These are phyloP conservation scores for Seiridium unicorne DNA, from an alignment of 2,329 filamentous ascomycete genomes.

Conservation along the genomic window DNA sequence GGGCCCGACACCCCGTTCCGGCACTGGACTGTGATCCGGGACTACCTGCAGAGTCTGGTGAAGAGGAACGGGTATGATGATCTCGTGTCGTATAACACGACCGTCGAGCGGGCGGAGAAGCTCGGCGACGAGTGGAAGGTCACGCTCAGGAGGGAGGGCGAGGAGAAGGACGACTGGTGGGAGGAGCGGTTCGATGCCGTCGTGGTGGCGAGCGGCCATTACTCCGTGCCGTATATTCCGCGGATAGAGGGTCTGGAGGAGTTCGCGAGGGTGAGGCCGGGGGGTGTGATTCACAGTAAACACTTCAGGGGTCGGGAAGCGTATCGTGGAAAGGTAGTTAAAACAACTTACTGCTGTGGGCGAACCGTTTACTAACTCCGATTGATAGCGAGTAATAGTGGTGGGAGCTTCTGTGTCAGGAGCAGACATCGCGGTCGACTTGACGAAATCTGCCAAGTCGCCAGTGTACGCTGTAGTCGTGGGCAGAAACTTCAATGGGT, in stretches of 20 bases:
- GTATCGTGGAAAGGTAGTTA: slow-evolving; percentile 43
- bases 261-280: slow-evolving; percentile 42
- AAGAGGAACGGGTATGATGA: slow-evolving; percentile 51
- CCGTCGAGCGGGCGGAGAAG: slow-evolving; percentile 58
- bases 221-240: slow-evolving; percentile 53
- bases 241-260: slow-evolving; percentile 45
- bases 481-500: slow-evolving; percentile 23
- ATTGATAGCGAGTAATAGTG: slow-evolving; percentile 52
- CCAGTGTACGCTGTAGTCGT: slow-evolving; percentile 23
- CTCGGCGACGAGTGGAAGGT: slow-evolving; percentile 49
- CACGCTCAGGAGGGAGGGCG: slow-evolving; percentile 41
- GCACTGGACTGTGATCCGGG: slow-evolving; percentile 55
- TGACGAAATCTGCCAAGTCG: slow-evolving; percentile 14
- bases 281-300: slow-evolving; percentile 55
- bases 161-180: slow-evolving; percentile 58
- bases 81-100: slow-evolving; percentile 55
- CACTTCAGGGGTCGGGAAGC: slow-evolving; percentile 46
- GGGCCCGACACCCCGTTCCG: slow-evolving; percentile 60
- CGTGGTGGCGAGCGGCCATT: slow-evolving; percentile 60
- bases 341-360: background rate
- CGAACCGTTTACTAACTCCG: background rate
- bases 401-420: slow-evolving; percentile 66
- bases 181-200: slow-evolving; percentile 60
- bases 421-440: slow-evolving; percentile 45
- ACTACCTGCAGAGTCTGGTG: slow-evolving; percentile 53